phyloP scores from a whole-genome alignment of 805 yeast genomes.

The Saturnispora sekii region DNA sequence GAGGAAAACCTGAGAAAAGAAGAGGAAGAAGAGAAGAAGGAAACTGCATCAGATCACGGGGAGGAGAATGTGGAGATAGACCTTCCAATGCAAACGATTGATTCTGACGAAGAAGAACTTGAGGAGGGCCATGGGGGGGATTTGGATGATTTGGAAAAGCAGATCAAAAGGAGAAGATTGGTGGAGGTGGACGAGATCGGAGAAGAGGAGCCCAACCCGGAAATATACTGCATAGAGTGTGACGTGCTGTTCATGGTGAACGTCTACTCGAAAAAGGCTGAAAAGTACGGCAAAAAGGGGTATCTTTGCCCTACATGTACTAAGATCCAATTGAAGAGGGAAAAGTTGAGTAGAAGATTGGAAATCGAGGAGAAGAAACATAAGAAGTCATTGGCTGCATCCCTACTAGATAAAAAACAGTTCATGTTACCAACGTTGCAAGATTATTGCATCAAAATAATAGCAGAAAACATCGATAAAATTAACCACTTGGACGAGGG shows the following conservation, averaged over 20 bases:
- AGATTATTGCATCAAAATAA: conserved; percentile 64
- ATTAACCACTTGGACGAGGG: conserved; percentile 75
- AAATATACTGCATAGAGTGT: conserved; percentile 49
- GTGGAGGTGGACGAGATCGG: conserved; percentile 33
- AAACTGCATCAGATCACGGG: conserved; percentile 7
- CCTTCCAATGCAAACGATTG: conserved; percentile 5
- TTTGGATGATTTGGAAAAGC: conserved; percentile 28
- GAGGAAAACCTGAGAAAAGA: conserved; percentile 27
- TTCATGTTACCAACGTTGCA: conserved; percentile 63
- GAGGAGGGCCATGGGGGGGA: conserved; percentile 15
- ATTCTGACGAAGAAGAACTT: conserved; percentile 12
- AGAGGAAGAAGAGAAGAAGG: conserved; percentile 16
- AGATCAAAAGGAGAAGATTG: conserved; percentile 15
- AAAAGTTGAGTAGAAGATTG: conserved; percentile 35
- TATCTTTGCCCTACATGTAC: conserved; percentile 60
- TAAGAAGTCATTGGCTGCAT: conserved; percentile 74
- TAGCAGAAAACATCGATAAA: conserved; percentile 57
- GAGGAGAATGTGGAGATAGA: conserved; percentile 16
- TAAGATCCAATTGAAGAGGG: conserved; percentile 33
- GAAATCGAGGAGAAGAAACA: conserved; percentile 60
- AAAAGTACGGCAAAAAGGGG: conserved; percentile 43
- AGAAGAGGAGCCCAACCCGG: conserved; percentile 16
- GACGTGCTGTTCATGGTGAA: conserved; percentile 46
- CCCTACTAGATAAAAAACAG: conserved; percentile 64
- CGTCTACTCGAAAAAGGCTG: conserved; percentile 51